Base-by-base conservation (phyloP, 768 basidiomycete species). In the Infundibulicybe gibba region DNA sequence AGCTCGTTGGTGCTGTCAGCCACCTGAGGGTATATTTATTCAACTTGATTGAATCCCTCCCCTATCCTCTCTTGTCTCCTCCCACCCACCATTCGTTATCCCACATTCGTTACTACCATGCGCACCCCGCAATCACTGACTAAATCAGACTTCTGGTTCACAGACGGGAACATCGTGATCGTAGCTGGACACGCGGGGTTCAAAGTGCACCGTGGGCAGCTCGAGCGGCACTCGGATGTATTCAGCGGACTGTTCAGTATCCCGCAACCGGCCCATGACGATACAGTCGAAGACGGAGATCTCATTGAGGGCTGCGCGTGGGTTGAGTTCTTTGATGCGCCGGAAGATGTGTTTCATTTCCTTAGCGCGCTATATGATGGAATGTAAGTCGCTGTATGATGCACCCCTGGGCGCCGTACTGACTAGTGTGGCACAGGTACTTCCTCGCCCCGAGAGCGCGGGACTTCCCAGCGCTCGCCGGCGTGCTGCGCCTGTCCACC, bases 141-240 rank as follows among this genome's bases (percentile, higher is more conserved):
- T 8, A 25, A 25, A 25, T 78, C 83, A 1, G 82, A 85, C 52
- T 77, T 88, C 57, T 89, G 84, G 84, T 89, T 89, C 58, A 51
- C 64, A 0, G 87, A 89, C 54, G 87, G 87, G 10, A 89, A 87
- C 56, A 66, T 87, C 37, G 66, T 87, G 44, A 71, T 89, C 44
- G 62, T 86, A 44, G 74, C 80, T 1, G 76, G 73, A 0, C 61
- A 63, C 15, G 75, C 75, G 11, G 80, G 76, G 0, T 89, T 88
- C 73, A 87, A 83, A 51, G 84, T 89, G 3, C 87, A 89, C 56
- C 76, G 78, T 5, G 85, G 87, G 0, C 84, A 87, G 54, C 74
- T 90, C 19, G 75, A 76, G 48, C 76, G 88, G 5, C 87, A 90
- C 49, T 88, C 87, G 0, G 87, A 89, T 34, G 71, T 90, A n/a